Percentiles rank a stretch among this genome's conserved stretches.
Conservation (phyloP, 2,329 filamentous ascomycete genomes). For the Cercospora canescens region DNA sequence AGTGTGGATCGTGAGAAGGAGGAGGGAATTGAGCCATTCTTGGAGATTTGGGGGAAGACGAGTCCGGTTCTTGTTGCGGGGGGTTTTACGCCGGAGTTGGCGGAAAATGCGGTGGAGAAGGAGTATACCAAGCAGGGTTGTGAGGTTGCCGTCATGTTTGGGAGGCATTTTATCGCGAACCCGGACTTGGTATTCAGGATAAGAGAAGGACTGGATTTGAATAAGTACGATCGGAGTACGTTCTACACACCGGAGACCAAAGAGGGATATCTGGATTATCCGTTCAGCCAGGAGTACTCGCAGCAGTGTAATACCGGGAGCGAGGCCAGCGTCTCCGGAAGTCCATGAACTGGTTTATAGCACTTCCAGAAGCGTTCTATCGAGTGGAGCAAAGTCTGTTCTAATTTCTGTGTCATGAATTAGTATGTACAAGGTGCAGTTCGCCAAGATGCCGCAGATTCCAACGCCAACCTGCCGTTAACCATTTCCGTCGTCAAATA, state of each 20-base stretch:
- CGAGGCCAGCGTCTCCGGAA: not conserved
- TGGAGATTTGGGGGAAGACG: constrained; percentile 44
- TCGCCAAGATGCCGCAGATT: not conserved
- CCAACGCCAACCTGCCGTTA: not conserved
- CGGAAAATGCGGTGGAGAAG: constrained; percentile 34
- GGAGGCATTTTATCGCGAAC: constrained; percentile 50
- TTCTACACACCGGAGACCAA: constrained; percentile 45
- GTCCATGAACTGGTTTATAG: not conserved
- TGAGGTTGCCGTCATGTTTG: constrained; percentile 49
- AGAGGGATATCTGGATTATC: constrained; percentile 46
- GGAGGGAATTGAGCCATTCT: constrained; percentile 32
- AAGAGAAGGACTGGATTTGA: constrained; percentile 36
- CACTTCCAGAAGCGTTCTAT: no score
- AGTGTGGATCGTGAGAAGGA: constrained; percentile 42
- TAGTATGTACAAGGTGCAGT: not conserved
- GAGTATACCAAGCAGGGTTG: constrained; percentile 38
- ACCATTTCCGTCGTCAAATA: not conserved
- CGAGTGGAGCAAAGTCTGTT: no score
- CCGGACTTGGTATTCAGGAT: constrained; percentile 45
- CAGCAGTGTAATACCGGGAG: not conserved
- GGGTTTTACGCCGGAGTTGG: constrained; percentile 42
- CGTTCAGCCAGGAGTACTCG: constrained; percentile 36
- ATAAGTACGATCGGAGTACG: constrained; percentile 41
- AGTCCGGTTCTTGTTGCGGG: constrained; percentile 52
- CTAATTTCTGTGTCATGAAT: not conserved